Conservation (phyloP, 129 eudicot species). For the Helichrysum umbraculigerum region DNA sequence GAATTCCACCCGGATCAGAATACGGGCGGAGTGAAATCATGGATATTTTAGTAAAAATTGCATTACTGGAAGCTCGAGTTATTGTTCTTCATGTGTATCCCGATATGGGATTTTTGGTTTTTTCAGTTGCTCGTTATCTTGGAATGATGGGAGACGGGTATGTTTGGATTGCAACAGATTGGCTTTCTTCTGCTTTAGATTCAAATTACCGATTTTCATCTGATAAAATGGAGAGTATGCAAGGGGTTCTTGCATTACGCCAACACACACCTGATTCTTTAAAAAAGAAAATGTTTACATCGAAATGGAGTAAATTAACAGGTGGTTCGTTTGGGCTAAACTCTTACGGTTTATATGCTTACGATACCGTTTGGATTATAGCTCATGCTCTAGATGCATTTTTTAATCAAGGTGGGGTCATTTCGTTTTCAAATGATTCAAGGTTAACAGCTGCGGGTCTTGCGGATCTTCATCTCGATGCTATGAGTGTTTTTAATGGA, state of each 20-base stretch:
- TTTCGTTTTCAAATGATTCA: constrained; percentile 80
- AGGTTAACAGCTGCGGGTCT: constrained; percentile 37
- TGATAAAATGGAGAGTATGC: constrained; percentile 59
- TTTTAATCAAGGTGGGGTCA: constrained; percentile 59
- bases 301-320: constrained; percentile 52
- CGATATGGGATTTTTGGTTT: constrained; percentile 55
- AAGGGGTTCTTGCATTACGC: constrained; percentile 82
- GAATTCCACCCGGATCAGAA: constrained; percentile 62
- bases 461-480: constrained; percentile 73
- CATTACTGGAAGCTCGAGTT: constrained; percentile 74
- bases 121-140: constrained; percentile 67
- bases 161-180: constrained; percentile 92
- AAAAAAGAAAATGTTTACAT: constrained; percentile 46
- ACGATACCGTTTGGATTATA: constrained; percentile 74
- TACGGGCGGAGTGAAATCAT: constrained; percentile 57
- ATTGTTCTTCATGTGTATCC: constrained; percentile 87
- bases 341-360: constrained; percentile 76
- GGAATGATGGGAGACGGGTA: constrained; percentile 93
- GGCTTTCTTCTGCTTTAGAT: constrained; percentile 81
- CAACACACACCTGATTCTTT: constrained; percentile 66
- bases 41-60: constrained; percentile 81
- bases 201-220: constrained; percentile 46
- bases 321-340: constrained; percentile 63
- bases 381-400: constrained; percentile 88
- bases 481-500: constrained; percentile 66